These are phyloP conservation scores for Chenopodium berlandieri DNA, from an alignment of 148 eudicot species.

Conservation along the genomic window DNA sequence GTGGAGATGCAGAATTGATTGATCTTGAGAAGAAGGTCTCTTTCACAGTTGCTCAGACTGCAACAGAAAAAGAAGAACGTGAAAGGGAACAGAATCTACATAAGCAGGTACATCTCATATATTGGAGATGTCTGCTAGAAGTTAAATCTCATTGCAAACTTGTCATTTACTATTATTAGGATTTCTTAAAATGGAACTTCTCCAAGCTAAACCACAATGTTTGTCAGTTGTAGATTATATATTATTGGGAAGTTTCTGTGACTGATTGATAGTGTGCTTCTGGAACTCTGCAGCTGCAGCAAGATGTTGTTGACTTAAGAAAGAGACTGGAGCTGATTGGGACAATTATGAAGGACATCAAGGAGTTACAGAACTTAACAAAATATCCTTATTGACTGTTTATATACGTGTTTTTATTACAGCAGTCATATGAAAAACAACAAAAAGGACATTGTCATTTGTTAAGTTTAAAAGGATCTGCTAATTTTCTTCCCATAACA, in stretches of 20 bases:
- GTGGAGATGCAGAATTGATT: conserved; percentile 36
- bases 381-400: conserved; percentile 55
- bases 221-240: conserved; percentile 7
- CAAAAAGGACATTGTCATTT: neutral
- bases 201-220: neutral
- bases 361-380: conserved; percentile 58
- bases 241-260: neutral
- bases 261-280: conserved; percentile 12
- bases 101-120: conserved; percentile 40
- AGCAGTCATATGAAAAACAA: neutral
- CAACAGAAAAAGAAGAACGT: conserved; percentile 42
- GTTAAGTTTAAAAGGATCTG: neutral
- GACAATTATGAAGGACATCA: conserved; percentile 46
- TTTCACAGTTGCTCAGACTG: conserved; percentile 45
- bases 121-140: neutral
- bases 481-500: neutral
- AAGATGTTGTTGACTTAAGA: conserved; percentile 44
- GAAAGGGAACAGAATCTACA: conserved; percentile 41
- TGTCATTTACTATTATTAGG: neutral
- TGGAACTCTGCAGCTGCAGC: conserved; percentile 60
- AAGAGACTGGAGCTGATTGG: conserved; percentile 58
- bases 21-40: conserved; percentile 43
- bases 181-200: neutral
- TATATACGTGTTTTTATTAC: neutral
- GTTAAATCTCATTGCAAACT: neutral